Percentiles rank a stretch among this genome's conserved stretches.
Evolutionary conservation across 768 basidiomycete species (phyloP).

Genomic region (Pilatotrama ljubarskyi): DNA sequence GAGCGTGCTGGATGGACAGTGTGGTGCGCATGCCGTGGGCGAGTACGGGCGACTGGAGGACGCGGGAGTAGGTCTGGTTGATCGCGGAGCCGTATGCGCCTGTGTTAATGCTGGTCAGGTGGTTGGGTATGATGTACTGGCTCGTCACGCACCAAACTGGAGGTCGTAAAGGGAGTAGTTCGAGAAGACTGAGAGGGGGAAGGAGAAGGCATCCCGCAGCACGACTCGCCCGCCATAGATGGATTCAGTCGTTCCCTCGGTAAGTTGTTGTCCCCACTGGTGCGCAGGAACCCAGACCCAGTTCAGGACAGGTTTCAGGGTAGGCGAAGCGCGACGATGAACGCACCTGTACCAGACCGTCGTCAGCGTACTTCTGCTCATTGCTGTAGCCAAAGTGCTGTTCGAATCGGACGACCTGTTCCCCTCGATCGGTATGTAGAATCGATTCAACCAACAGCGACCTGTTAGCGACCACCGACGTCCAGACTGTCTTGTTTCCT

Average conservation of each 20-base stretch:
- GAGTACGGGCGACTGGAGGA: slow-evolving; percentile 2
- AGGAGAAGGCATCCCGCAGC: slow-evolving; percentile 48
- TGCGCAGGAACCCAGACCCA: background rate
- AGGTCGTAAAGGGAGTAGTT: slow-evolving; percentile 11
- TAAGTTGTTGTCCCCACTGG: slow-evolving; percentile 49
- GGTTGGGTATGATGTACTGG: background rate
- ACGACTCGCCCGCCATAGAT: slow-evolving; percentile 42
- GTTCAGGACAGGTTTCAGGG: background rate
- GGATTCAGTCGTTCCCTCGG: slow-evolving; percentile 44
- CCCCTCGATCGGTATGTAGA: slow-evolving; percentile 55
- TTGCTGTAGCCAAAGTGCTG: slow-evolving; percentile 61
- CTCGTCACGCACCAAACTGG: slow-evolving; percentile 1
- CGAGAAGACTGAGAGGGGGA: slow-evolving; percentile 45
- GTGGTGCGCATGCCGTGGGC: background rate
- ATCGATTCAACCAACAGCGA: slow-evolving; percentile 57
- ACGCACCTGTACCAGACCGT: slow-evolving; percentile 39
- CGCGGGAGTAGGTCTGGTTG: slow-evolving; percentile 10
- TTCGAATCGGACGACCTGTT: slow-evolving; percentile 47
- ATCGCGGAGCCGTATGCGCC: slow-evolving; percentile 11
- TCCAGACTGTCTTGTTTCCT: slow-evolving; percentile 54
- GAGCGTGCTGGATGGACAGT: slow-evolving; percentile 7
- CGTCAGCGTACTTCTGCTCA: slow-evolving; percentile 53
- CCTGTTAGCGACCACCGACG: slow-evolving; percentile 52
- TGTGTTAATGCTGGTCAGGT: background rate
- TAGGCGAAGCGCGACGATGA: background rate